Evolutionary conservation across 2,329 filamentous ascomycete species (phyloP), one percentile per base, ranked within the genome.

Genomic region (Trichoderma sp.): DNA sequence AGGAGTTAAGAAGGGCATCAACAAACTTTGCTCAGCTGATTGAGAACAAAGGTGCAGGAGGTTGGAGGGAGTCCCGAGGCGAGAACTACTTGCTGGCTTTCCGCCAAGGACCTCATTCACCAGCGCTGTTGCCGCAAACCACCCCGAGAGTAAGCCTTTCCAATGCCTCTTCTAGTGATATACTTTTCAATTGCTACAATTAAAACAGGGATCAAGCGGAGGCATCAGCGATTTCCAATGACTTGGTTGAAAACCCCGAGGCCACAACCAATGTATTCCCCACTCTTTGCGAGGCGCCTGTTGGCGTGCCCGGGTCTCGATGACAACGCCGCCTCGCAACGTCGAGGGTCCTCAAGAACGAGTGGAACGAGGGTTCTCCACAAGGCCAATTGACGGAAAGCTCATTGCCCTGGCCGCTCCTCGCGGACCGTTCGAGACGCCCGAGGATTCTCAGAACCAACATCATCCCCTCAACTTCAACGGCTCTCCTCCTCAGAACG

Each of bases 381-480:
- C 93, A 13, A 90, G 90, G 63, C 92, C 93, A 8, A 89, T 97
- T 42, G 95, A 98, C 74, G 94, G 93, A 73, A 96, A 94, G 79
- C 93, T 97, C 72, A 91, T 97, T 71, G 91, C 89, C 72, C 86
- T 98, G 3, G 83, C 86, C 42, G 88, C 91, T n/a, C 4, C 85
- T 99, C 53, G 93, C 93, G n/a, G 37, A 87, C 89, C 45, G 89
- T 91, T 22, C 89, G 90, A 73, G 87, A 92, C 66, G 76, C 80
- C 12, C n/a, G n/a, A 86, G 88, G 10, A 82, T 97, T 34, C 88
- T 96, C 53, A 82, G 85, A 67, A 80, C 80, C 80, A 90, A 75
- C 84, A 89, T 85, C 76, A 91, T 83, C 73, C 90, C 80, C 86
- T 94, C 79, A 90, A 97, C 79, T 94, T 92, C 72, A 90, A 90